Evolutionary conservation across 2,329 filamentous ascomycete genomes (phyloP), one percentile per base, ranked within the genome.

Genomic region (Tolypocladium pustulatum): DNA sequence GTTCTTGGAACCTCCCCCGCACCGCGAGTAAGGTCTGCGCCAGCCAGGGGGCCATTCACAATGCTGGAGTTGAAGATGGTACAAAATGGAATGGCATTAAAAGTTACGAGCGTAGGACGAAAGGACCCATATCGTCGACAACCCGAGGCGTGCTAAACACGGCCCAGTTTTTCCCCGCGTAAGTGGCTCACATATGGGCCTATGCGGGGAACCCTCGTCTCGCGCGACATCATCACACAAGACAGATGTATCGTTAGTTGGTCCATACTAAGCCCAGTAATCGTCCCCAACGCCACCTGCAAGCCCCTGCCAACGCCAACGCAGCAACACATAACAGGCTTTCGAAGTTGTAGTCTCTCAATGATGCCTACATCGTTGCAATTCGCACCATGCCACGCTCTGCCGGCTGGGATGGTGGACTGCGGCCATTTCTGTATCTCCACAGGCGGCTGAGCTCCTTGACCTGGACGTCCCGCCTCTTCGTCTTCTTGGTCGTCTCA

Each of bases 391-490:
- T 63, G 1, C 75, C 71, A 49, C 69, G 68, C 62, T 76, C 73
- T 34, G 61, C 65, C 3, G 64, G 58, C 46, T 78, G 57, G 60
- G 72, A 61, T 0, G 72, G 71, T 17, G 84, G 83, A 46, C 76
- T 80, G 59, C 68, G 72, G 2, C 84, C 84, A 65, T 87, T 86
- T 56, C 83, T 74, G 65, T 87, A 87, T 61, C 78, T 73, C 84
- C 84, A 86, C 34, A 87, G 68, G 53, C 84, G 76, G 65, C 83
- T 85, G 53, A 87, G 70, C 57, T 87, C 80, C 69, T 80, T 84
- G 7, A 86, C 83, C 65, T 74, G 80, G 49, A 83, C 74, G 36
- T 67, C 60, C 27, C 34, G 68, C 64, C 61, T 72, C 67, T 4
- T 66, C 64, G 30, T 69, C 60, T 59, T 68, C 56, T 54, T 63